Conservation (phyloP, 768 basidiomycete genomes). For the Tricholoma hemisulphureum region DNA sequence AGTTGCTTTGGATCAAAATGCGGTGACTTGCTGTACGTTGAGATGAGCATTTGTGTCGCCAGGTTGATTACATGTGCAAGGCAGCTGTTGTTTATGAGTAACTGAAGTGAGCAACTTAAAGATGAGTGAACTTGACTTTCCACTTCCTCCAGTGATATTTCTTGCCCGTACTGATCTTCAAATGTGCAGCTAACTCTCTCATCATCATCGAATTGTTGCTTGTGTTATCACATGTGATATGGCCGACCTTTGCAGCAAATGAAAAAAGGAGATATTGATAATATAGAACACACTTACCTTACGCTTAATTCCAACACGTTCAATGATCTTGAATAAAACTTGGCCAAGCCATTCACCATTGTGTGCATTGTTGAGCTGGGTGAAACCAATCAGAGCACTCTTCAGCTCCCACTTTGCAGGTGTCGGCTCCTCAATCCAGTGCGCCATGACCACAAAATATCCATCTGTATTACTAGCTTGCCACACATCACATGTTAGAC, state of each 20-base stretch:
- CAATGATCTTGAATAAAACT: too few relatives aligned
- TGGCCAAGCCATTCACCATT: too few relatives aligned
- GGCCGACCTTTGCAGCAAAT: conserved; percentile 26
- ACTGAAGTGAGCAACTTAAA: not conserved
- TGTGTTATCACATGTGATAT: too few relatives aligned
- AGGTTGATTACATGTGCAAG: conserved; percentile 33
- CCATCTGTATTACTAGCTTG: not conserved
- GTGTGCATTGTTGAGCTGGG: too few relatives aligned
- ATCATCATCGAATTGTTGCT: not conserved
- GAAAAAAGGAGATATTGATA: not conserved
- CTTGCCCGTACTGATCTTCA: not conserved
- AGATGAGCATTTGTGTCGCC: conserved; percentile 30
- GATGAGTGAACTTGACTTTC: not conserved
- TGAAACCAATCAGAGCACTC: too few relatives aligned
- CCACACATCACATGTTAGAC: conserved; percentile 8
- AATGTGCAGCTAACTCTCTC: not conserved
- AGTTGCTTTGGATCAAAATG: conserved; percentile 22
- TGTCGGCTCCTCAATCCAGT: too few relatives aligned
- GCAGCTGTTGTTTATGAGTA: conserved; percentile 17
- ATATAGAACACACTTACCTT: not conserved
- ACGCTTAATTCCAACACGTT: not conserved
- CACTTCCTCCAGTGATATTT: not conserved
- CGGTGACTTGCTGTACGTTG: conserved; percentile 22
- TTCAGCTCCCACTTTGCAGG: not conserved
- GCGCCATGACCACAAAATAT: not conserved